phyloP scores from a whole-genome alignment of 2,329 filamentous ascomycete genomes.

The Exophiala sp. region DNA sequence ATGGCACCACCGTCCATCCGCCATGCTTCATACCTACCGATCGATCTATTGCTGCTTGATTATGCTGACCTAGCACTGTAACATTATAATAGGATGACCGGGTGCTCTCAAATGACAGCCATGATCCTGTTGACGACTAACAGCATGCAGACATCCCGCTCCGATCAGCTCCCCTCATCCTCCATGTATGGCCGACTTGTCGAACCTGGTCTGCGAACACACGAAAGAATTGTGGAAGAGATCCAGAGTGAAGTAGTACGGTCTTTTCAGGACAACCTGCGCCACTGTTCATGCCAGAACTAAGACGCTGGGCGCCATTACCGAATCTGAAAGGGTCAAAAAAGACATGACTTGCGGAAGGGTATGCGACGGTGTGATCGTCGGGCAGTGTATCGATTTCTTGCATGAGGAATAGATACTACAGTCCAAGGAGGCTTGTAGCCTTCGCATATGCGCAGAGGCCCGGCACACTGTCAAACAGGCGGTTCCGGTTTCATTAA shows the following conservation, averaged over 20 bases:
- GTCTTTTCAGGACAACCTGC: conserved; percentile 9
- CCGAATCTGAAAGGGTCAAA: too few species aligned
- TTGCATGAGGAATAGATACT: too few species aligned
- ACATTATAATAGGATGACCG: conserved; percentile 10
- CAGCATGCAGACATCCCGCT: conserved; percentile 10
- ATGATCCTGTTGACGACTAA: conserved; percentile 22
- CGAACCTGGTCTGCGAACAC: not conserved
- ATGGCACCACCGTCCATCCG: not conserved
- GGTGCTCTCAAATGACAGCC: conserved; percentile 19
- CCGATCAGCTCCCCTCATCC: not conserved
- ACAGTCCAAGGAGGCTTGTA: conserved; percentile 22
- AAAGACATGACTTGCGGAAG: too few species aligned
- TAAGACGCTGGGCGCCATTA: too few species aligned
- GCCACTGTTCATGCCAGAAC: too few species aligned
- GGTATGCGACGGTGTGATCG: too few species aligned
- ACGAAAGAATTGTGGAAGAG: conserved; percentile 7
- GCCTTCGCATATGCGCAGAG: conserved; percentile 23
- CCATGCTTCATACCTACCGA: not conserved
- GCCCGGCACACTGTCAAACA: conserved; percentile 24
- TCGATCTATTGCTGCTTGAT: not conserved
- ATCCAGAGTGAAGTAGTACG: conserved; percentile 4
- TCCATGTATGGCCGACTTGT: conserved; percentile 12
- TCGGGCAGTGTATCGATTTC: too few species aligned
- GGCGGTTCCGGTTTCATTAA: conserved; percentile 20
- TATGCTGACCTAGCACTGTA: conserved; percentile 3